A percentile compares a stretch with the other conserved stretches of the same genome.
Conservation (phyloP, 352 stramenopile species). For the Elongisporangium anandrum region DNA sequence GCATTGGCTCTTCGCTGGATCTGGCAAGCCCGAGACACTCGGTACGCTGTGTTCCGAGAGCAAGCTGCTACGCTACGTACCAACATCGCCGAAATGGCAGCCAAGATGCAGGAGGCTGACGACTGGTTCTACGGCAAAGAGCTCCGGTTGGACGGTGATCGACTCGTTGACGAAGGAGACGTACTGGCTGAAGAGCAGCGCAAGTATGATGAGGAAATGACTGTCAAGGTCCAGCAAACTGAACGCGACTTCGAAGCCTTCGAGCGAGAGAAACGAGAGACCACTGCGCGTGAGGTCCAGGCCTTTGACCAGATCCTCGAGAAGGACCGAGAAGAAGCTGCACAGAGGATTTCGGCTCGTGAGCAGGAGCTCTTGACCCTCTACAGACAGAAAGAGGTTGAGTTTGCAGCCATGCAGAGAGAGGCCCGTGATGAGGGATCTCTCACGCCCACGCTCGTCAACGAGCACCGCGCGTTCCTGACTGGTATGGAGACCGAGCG, state of each 20-base stretch:
- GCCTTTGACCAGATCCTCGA: constrained; percentile 63
- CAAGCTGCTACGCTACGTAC: constrained; percentile 52
- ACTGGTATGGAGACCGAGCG: constrained; percentile 79
- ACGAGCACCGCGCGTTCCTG: constrained; percentile 82
- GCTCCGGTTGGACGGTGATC: constrained; percentile 75
- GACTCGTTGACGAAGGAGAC: constrained; percentile 47
- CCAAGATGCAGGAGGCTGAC: constrained; percentile 88
- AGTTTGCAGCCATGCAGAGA: constrained; percentile 69
- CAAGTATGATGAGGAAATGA: constrained; percentile 73
- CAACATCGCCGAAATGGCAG: constrained; percentile 45
- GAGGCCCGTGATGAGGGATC: constrained; percentile 56
- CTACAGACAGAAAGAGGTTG: constrained; percentile 65
- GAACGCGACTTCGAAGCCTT: constrained; percentile 79
- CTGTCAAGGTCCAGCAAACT: constrained; percentile 74
- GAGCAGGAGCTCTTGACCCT: constrained; percentile 76
- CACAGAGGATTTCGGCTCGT: constrained; percentile 46
- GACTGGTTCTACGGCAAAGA: constrained; percentile 92
- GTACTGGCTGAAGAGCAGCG: constrained; percentile 55
- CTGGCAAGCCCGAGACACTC: constrained; percentile 65
- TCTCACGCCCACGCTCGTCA: constrained; percentile 54
- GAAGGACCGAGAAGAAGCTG: constrained; percentile 43
- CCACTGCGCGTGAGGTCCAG: constrained; percentile 46
- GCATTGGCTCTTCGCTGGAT: constrained; percentile 77
- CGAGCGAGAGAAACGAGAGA: constrained; percentile 60
- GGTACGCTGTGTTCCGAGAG: constrained; percentile 37